Base-by-base conservation (phyloP, 495 filamentous ascomycete species). In the Xylaria sp. region DNA sequence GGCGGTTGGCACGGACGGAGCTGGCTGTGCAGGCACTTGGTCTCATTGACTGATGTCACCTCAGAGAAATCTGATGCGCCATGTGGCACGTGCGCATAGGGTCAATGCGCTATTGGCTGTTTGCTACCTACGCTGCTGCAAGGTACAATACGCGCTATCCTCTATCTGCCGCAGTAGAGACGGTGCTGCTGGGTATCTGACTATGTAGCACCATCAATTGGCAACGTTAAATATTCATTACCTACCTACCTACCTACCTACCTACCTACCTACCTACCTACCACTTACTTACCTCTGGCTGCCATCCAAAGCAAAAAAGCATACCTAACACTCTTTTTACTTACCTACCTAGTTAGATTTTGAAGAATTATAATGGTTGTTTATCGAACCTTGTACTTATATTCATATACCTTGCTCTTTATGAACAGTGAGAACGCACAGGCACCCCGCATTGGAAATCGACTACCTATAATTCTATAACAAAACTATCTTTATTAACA, bases 41-140 rank as follows among this genome's bases (percentile, higher is more conserved):
- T 8, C 29, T 37, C n/a, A 26, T 53, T 53, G 7, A 67, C 58
- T 70, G 68, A 70, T 70, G 68, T 70, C 68, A 70, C 68, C 65
- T 37, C 11, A 12, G 8, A 44, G 65, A 68, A 67, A 61, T 41
- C 67, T 40, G 21, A 50, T 1, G 57, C 57, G 69, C 46, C 7
- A 66, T 31, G 57, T 64, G 46, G 68, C 61, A 71, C 59, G 61
- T 67, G 69, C 61, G 41, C 61, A 29, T 19, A 3, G 15, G 43
- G 33, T 24, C 24, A 31, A 21, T 26, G 67, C 67, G 41, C 67
- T 31, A n/a, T 14, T 31, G 26, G 52, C n/a, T n/a, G n/a, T n/a
- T n/a, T n/a, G n/a, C n/a, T n/a, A n/a, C n/a, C n/a, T n/a, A n/a
- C 52, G 26, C 52, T 55, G 52, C 52, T 55, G 52, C 52, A 31